Base-by-base conservation (phyloP, 495 filamentous ascomycete species). In the Niebla homalea region DNA sequence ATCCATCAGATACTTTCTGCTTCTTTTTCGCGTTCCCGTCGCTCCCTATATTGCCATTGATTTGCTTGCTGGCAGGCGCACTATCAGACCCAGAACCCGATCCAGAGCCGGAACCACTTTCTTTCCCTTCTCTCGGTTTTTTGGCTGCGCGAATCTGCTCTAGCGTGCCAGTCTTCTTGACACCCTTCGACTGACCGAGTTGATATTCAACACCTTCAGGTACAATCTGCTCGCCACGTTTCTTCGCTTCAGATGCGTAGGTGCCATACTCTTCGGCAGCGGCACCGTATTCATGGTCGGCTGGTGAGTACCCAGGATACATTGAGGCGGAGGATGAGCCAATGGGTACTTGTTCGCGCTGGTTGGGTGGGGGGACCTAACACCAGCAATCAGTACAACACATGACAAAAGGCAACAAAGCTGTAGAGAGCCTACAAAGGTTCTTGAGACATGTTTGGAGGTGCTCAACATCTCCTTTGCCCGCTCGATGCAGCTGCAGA, bases 281-380 rank as follows among this genome's bases (percentile, higher is more conserved):
- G 51, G 60, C 49, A 12, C 58, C 60, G 18, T 61, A 62, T 11
- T 43, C 50, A 25, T 56, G 55, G 26, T 62, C 58, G 15, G 49
- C 56, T 14, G 56, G 59, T 4, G 60, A 63, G 52, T 63, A 60
- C 14, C 60, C 60, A 22, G 60, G 60, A 22, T 63, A 60, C 60
- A 63, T 63, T 11, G 58, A 60, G 2, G 41, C 60, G n/a, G 61
- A 62, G 6, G 60, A 62, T 16, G 56, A 58, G 15, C 58, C 55
- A 12, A 62, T 36, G 3, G 60, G 60, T n/a, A 62, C 58, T 50
- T 58, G 40, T 18, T 62, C 55, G 23, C 50, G 49, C 16, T 61
- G 59, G 12, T 51, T 35, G 0, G 47, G 5, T 22, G 58, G 58
- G 7, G 52, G 46, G 5, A 62, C 51, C 59, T 62, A 21, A 5